Evolutionary conservation across 257 asterid species (phyloP), one percentile per base, ranked within the genome.

Genomic region (Gentiana straminea): DNA sequence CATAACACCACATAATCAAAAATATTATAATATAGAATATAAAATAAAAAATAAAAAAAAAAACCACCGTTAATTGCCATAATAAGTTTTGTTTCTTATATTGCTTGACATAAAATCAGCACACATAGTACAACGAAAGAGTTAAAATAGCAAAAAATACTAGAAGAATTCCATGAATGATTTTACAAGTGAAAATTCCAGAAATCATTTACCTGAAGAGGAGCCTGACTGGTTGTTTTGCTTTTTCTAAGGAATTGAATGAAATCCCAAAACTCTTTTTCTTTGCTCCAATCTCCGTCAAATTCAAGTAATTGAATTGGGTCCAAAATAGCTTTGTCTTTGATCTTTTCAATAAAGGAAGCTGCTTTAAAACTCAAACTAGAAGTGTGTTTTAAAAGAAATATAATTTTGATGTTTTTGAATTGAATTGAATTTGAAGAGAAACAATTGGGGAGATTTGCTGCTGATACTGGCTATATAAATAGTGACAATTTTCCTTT

Each of bases 241-340:
- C 36, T 47, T 41, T 57, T 50, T 51, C 33, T 41, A 10, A 71
- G 69, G 60, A 66, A 62, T 44, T 35, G 43, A 32, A 66, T 55
- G 51, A 54, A 66, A 57, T 54, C 66, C 77, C 72, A 66, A 10
- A 71, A 58, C 37, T 57, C 55, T 51, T 66, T 15, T 15, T 15
- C 63, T 8, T 62, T 33, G 57, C 66, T 66, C 77, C 72, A 57
- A 49, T 62, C 72, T 13, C 72, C 72, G 32, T 71, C 72, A 11
- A 57, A 56, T 45, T 52, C 12, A 13, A 66, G 62, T 44, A 54
- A 47, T 35, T 55, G 61, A 53, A 62, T 43, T 44, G 67, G 60
- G 63, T 71, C 57, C 2, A 43, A 43, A 8, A 36, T 41, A 4
- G 36, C 34, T 43, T 13, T 35, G 35, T 33, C 47, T 13, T 51